These are phyloP conservation scores for Neurospora sp. DNA, from an alignment of 495 filamentous ascomycete species.

Conservation along the genomic window DNA sequence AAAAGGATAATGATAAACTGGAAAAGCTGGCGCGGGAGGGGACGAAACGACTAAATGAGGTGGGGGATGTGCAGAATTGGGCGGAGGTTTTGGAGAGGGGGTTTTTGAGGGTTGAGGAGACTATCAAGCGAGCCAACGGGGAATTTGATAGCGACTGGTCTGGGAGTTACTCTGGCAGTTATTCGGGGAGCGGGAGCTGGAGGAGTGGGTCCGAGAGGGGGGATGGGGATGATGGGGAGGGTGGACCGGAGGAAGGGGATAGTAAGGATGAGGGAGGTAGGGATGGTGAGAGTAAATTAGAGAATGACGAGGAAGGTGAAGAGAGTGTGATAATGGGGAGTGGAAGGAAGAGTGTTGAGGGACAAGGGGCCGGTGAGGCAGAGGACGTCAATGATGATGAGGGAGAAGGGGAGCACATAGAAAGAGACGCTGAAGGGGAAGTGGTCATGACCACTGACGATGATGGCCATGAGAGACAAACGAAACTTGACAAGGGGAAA, in stretches of 20 bases:
- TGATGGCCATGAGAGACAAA: neutral
- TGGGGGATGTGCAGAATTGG: slow-evolving; percentile 97
- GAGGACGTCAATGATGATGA: neutral
- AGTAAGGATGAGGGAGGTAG: slow-evolving; percentile 2
- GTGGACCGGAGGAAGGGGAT: neutral
- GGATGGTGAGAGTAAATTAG: neutral
- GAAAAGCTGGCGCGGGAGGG: slow-evolving; percentile 58
- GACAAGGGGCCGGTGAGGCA: neutral
- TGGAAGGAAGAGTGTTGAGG: neutral
- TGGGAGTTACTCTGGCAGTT: slow-evolving; percentile 19
- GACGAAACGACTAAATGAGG: slow-evolving; percentile 70
- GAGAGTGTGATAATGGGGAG: neutral
- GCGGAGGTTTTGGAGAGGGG: slow-evolving; percentile 92
- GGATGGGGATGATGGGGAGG: slow-evolving; percentile 1
- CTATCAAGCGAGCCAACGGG: slow-evolving; percentile 53
- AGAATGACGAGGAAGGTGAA: neutral
- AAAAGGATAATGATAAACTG: slow-evolving; percentile 61
- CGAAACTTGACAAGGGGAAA: slow-evolving; percentile 2
- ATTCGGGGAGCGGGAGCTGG: slow-evolving; percentile 23
- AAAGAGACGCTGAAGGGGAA: slow-evolving; percentile 9
- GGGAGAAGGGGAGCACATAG: neutral
- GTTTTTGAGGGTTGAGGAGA: slow-evolving; percentile 80
- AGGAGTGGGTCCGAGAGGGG: slow-evolving; percentile 21
- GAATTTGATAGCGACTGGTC: slow-evolving; percentile 18
- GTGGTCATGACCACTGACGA: slow-evolving; percentile 4